Evolutionary conservation across 1,139 yeast species (phyloP).

Genomic region (Yamadazyma sp.): DNA sequence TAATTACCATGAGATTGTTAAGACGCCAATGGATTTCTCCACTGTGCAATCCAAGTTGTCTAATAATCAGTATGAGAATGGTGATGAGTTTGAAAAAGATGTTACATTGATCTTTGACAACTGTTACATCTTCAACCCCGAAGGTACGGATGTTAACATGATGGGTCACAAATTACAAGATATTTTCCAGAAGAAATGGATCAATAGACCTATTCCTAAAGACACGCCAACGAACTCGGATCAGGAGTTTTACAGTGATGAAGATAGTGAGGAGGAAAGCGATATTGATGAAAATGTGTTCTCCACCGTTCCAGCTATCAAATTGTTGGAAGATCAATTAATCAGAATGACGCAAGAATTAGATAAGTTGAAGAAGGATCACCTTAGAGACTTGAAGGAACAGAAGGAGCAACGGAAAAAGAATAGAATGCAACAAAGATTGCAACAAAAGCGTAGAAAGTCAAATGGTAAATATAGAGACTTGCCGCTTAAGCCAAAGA

Average conservation of each 20-base stretch:
- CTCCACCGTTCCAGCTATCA: constrained; percentile 81
- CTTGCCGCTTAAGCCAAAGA: constrained; percentile 7
- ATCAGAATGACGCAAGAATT: constrained; percentile 83
- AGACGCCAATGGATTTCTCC: constrained; percentile 93
- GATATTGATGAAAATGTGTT: constrained; percentile 73
- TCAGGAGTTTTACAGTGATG: constrained; percentile 28
- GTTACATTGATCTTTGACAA: constrained; percentile 80
- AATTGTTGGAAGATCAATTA: constrained; percentile 82
- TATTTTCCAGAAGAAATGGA: constrained; percentile 86
- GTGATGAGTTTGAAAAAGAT: constrained; percentile 84
- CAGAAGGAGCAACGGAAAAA: constrained; percentile 47
- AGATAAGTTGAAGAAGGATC: constrained; percentile 71
- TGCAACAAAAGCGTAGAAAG: constrained; percentile 18
- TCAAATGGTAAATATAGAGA: constrained; percentile 7
- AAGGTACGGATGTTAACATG: constrained; percentile 90
- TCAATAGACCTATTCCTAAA: constrained; percentile 79
- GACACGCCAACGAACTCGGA: constrained; percentile 47
- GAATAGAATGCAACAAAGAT: constrained; percentile 45
- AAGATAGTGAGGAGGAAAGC: constrained; percentile 56
- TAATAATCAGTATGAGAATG: constrained; percentile 85
- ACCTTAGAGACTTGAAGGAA: constrained; percentile 56
- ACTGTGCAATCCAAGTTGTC: constrained; percentile 78
- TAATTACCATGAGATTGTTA: constrained; percentile 78
- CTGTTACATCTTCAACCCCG: constrained; percentile 92
- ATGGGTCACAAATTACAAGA: constrained; percentile 93